Evolutionary conservation across 345 rosid species (phyloP).

Genomic region (Euphorbia pulcherrima): DNA sequence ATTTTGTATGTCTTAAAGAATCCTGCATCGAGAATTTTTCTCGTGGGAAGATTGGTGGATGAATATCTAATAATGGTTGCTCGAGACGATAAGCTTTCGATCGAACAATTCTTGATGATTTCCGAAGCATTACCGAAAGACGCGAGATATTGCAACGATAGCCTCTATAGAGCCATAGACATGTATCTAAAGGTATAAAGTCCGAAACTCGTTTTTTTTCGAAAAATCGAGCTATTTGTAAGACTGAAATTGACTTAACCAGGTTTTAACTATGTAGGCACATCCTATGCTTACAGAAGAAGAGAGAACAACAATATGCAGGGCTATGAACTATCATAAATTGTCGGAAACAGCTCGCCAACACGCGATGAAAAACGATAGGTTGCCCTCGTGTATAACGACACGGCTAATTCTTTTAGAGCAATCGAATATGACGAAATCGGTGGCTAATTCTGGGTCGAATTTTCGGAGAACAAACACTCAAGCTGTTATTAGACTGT

Average conservation of each 20-base stretch:
- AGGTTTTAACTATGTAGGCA: constrained; percentile 31
- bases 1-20: constrained; percentile 26
- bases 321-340: constrained; percentile 44
- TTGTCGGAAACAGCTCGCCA: constrained; percentile 44
- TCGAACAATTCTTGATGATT: constrained; percentile 32
- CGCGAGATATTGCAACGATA: constrained; percentile 39
- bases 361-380: constrained; percentile 40
- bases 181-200: constrained; percentile 47
- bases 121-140: constrained; percentile 37
- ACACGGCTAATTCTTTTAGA: constrained; percentile 39
- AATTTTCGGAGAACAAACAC: constrained; percentile 31
- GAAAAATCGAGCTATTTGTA: not conserved
- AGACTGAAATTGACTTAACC: not conserved
- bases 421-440: constrained; percentile 40
- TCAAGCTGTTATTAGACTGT: constrained; percentile 25
- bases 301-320: constrained; percentile 37
- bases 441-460: constrained; percentile 27
- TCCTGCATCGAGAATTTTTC: constrained; percentile 18
- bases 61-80: constrained; percentile 43
- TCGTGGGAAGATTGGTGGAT: constrained; percentile 49
- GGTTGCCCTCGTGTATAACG: constrained; percentile 34
- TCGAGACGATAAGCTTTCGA: constrained; percentile 35
- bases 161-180: constrained; percentile 51
- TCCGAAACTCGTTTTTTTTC: too few relatives aligned
- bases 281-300: constrained; percentile 46